Evolutionary conservation across 1,139 yeast genomes (phyloP), one percentile per base, ranked within the genome.

Genomic region (Sugiyamaella japonica): DNA sequence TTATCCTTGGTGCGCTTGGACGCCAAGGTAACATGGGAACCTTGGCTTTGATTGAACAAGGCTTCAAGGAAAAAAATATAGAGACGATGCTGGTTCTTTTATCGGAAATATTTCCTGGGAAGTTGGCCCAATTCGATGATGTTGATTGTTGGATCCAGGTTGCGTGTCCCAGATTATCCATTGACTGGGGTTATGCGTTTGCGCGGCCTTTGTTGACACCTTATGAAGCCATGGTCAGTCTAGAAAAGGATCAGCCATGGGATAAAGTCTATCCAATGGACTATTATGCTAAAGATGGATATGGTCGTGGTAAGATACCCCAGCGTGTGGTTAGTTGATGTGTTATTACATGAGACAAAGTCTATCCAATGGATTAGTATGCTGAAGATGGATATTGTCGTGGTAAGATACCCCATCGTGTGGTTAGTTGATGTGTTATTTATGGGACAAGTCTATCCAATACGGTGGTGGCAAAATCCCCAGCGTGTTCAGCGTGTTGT

Each of bases 151-250:
- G 95, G 78, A 87, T 93, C 16, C 99, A 93, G 70, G 97, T 93
- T 3, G 99, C 99, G 0, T 93, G 99, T 69, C 99, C 99, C 0
- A 76, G 99, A 63, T 75, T 93, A 52, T 89, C 97, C 1, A 93
- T 93, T 44, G 99, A 93, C 70, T 93, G 99, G 99, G 99, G 99
- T 0, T 93, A 95, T 69, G 99, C 99, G 0, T 93, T 93, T 67
- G 83, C 85, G 56, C 88, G 87, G 67, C 99, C 99, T 0, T 75
- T 93, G 46, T 73, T 93, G 55, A 91, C 99, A 0, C 99, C 99
- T 0, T 93, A 95, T 69, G 99, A 93, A 67, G 91, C 97, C 0
- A 90, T 89, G 90, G 96, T 91, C 3, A 80, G 90, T 78, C 71
- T 93, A 64, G 86, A 82, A 8, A 77, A 83, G 53, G 97, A 90